A percentile compares a stretch with the other conserved stretches of the same genome.
phyloP scores from a whole-genome alignment of 2,329 filamentous ascomycete genomes.

The Macrophomina tecta region DNA sequence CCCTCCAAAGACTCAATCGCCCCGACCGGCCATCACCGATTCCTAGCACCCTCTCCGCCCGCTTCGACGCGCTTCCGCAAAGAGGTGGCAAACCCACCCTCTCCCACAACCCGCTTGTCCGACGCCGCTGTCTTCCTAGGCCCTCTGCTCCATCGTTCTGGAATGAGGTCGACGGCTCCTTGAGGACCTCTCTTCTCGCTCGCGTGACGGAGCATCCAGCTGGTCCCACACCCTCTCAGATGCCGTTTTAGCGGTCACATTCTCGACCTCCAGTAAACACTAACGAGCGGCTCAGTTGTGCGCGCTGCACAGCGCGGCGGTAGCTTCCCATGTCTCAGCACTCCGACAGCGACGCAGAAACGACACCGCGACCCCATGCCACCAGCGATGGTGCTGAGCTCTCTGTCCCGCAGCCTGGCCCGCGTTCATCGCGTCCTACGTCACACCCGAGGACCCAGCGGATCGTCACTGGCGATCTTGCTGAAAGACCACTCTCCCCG shows the following conservation, averaged over 20 bases:
- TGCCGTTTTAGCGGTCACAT: slow-evolving; percentile 23
- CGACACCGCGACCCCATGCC: neutral
- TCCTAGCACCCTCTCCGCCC: neutral
- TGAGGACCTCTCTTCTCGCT: neutral
- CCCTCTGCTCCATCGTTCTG: neutral
- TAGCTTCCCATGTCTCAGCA: slow-evolving; percentile 27
- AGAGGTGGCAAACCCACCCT: slow-evolving; percentile 16
- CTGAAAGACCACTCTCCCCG: slow-evolving; percentile 18
- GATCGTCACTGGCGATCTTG: slow-evolving; percentile 26
- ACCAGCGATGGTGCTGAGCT: slow-evolving; percentile 4
- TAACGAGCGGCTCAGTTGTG: slow-evolving; percentile 19
- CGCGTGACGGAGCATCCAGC: slow-evolving; percentile 16
- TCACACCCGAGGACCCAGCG: slow-evolving; percentile 14
- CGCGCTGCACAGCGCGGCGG: slow-evolving; percentile 13
- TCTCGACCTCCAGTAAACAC: slow-evolving; percentile 4
- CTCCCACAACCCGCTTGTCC: neutral
- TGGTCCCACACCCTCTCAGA: slow-evolving; percentile 20
- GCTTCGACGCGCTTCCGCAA: neutral
- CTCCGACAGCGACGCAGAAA: slow-evolving; percentile 11
- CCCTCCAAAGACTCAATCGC: neutral
- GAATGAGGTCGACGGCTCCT: slow-evolving; percentile 10
- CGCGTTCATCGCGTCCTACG: neutral
- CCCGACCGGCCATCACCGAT: neutral
- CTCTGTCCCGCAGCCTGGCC: slow-evolving; percentile 15
- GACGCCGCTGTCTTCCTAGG: neutral